Percentiles rank a stretch among this genome's conserved stretches.
Evolutionary conservation across 176 grass and related monocot genomes (phyloP).

Genomic region (Triticum aestivum): IWGSC_CS_RefSeq_v2.1 NC_057799.1:62042872-62043371

Average conservation of each 20-base stretch:
- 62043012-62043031: constrained; percentile 66
- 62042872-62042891: constrained; percentile 31
- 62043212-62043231: constrained; percentile 41
- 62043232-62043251: constrained; percentile 48
- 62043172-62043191: constrained; percentile 45
- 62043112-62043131: constrained; percentile 34
- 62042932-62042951: constrained; percentile 68
- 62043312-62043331: constrained; percentile 59
- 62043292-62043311: constrained; percentile 43
- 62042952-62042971: constrained; percentile 84
- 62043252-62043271: constrained; percentile 62
- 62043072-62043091: constrained; percentile 65
- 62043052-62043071: constrained; percentile 39
- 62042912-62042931: constrained; percentile 76
- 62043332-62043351: constrained; percentile 62
- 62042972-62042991: constrained; percentile 61
- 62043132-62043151: constrained; percentile 35
- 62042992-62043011: constrained; percentile 65
- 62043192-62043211: constrained; percentile 56
- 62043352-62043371: constrained; percentile 56
- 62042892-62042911: constrained; percentile 56
- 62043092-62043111: constrained; percentile 66
- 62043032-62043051: constrained; percentile 53
- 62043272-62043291: constrained; percentile 42
- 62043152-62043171: constrained; percentile 47